These are phyloP conservation scores for Claviceps capensis DNA, from an alignment of 2,329 filamentous ascomycete genomes.

Conservation along the genomic window DNA sequence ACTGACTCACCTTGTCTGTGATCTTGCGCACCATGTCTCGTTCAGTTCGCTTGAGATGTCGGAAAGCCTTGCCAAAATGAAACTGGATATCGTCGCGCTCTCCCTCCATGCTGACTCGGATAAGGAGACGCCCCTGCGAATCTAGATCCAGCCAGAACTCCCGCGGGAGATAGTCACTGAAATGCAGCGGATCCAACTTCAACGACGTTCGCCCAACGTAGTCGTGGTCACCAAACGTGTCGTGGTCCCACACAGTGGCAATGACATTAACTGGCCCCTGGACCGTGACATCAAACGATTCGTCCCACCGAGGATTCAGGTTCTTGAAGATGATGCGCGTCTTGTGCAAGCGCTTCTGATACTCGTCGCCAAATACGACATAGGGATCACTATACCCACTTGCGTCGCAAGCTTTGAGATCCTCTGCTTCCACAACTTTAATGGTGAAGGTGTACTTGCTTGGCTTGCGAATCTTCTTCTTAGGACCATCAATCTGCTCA, in stretches of 20 bases:
- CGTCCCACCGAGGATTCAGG: conserved; percentile 92
- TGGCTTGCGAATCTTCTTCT: conserved; percentile 49
- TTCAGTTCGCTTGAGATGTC: conserved; percentile 87
- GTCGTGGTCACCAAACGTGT: conserved; percentile 92
- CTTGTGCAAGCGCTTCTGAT: conserved; percentile 91
- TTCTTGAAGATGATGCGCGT: conserved; percentile 83
- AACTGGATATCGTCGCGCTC: conserved; percentile 98
- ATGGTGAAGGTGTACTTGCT: conserved; percentile 96
- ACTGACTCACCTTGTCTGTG: conserved; percentile 77
- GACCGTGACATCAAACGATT: conserved; percentile 91
- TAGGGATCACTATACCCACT: conserved; percentile 93
- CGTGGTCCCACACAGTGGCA: conserved; percentile 96
- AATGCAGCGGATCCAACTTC: conserved; percentile 95
- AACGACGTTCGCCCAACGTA: conserved; percentile 94
- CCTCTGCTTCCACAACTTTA: conserved; percentile 95
- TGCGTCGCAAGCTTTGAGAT: conserved; percentile 94
- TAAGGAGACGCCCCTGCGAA: conserved; percentile 77
- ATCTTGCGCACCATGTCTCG: conserved; percentile 97
- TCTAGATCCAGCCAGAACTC: conserved; percentile 98
- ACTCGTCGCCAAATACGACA: conserved; percentile 91
- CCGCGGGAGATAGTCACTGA: conserved; percentile 85
- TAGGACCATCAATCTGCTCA: conserved; percentile 56
- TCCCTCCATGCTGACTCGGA: conserved; percentile 96
- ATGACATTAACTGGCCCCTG: conserved; percentile 86
- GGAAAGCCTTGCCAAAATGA: conserved; percentile 94